phyloP scores from a whole-genome alignment of 2,329 filamentous ascomycete genomes.

The Scedosporium minutisporum region DNA sequence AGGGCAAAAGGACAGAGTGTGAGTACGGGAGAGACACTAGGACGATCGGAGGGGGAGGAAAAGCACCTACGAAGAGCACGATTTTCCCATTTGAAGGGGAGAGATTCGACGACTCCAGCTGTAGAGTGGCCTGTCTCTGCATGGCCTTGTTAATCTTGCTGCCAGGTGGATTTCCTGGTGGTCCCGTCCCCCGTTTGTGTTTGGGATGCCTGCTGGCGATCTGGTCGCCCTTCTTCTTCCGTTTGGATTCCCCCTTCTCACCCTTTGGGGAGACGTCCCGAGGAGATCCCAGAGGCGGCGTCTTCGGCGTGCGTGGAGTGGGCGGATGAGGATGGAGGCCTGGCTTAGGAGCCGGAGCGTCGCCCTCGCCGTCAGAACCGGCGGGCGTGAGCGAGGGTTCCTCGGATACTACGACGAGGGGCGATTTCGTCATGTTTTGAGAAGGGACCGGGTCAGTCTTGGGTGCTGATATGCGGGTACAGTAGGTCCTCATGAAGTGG shows the following conservation, averaged over 20 bases:
- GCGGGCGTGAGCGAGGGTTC: background rate
- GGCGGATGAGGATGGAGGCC: background rate
- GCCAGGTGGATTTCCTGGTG: background rate
- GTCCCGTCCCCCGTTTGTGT: background rate
- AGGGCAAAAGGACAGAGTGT: background rate
- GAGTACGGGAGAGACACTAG: too few species aligned
- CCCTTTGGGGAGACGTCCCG: background rate
- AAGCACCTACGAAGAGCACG: constrained; percentile 19
- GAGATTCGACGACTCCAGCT: background rate
- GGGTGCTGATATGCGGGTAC: background rate
- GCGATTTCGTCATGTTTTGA: background rate
- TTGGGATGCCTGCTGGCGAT: constrained; percentile 5
- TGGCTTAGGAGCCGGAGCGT: background rate
- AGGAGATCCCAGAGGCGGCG: background rate
- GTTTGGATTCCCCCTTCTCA: background rate
- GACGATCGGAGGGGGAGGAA: background rate
- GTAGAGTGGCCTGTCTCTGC: background rate
- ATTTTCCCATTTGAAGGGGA: constrained; percentile 16
- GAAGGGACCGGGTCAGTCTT: background rate
- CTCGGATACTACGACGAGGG: constrained; percentile 2
- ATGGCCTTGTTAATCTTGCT: background rate
- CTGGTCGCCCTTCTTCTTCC: constrained; percentile 6
- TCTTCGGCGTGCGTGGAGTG: background rate
- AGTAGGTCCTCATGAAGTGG: constrained; percentile 5
- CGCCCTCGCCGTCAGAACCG: background rate